phyloP scores from a whole-genome alignment of 495 filamentous ascomycete species.

The Xylaria flabelliformis region DNA sequence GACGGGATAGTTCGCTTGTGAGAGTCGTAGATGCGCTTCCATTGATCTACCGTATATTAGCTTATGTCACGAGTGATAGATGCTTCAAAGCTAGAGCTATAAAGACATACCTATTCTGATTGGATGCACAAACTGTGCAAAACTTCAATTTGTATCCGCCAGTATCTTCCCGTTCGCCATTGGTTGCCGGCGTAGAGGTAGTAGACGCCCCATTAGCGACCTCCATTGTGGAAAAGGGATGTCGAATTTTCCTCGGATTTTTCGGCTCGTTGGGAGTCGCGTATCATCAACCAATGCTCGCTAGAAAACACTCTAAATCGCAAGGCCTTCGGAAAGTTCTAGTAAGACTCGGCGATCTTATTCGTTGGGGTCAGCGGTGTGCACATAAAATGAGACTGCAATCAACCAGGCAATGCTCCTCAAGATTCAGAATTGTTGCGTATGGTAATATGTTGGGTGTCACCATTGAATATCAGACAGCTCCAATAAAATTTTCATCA shows the following conservation, averaged over 20 bases:
- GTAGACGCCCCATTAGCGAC: slow-evolving; percentile 37
- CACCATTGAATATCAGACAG: slow-evolving; percentile 83
- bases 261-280: neutral
- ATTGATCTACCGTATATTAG: slow-evolving; percentile 69
- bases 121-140: slow-evolving; percentile 98
- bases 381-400: neutral
- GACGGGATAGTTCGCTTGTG: slow-evolving; percentile 85
- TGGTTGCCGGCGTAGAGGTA: slow-evolving; percentile 41
- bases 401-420: slow-evolving; percentile 11
- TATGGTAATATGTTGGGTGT: slow-evolving; percentile 54
- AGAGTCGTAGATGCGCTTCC: slow-evolving; percentile 94
- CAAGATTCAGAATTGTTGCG: slow-evolving; percentile 52
- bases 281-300: neutral
- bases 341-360: neutral
- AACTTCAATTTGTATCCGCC: slow-evolving; percentile 84
- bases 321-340: neutral
- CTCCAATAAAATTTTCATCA: slow-evolving; percentile 87
- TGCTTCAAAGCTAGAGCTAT: neutral
- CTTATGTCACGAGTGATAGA: neutral
- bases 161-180: slow-evolving; percentile 48
- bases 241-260: neutral
- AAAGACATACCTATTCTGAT: slow-evolving; percentile 80
- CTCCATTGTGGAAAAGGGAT: slow-evolving; percentile 39
- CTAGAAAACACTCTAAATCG: neutral
- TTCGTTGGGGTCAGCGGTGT: neutral